phyloP scores from a whole-genome alignment of 2,329 filamentous ascomycete species.

The Neofusicoccum parvum region DNA sequence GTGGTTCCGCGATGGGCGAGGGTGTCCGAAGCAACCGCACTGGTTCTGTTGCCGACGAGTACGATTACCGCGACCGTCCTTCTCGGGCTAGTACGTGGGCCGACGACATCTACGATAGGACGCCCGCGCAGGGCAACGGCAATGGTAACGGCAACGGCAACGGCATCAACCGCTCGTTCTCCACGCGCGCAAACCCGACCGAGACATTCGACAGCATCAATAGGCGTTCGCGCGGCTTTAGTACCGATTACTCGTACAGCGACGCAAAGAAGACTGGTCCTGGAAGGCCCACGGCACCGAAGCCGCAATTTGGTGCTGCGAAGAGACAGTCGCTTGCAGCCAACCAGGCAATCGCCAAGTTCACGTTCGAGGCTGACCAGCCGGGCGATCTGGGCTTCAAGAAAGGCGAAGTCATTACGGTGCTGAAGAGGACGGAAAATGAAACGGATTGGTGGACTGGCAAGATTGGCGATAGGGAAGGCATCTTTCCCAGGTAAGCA shows the following conservation, averaged over 20 bases:
- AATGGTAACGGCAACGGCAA: conserved; percentile 25
- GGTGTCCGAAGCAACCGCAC: conserved; percentile 58
- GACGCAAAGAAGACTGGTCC: conserved; percentile 59
- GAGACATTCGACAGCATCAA: conserved; percentile 55
- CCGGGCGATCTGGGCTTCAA: conserved; percentile 92
- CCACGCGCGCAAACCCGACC: conserved; percentile 50
- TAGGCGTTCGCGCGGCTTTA: conserved; percentile 39
- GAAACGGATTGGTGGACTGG: conserved; percentile 98
- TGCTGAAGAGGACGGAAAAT: conserved; percentile 91
- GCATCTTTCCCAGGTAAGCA: conserved; percentile 83
- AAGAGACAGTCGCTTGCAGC: conserved; percentile 49
- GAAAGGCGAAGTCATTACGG: conserved; percentile 95
- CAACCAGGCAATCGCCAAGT: conserved; percentile 88
- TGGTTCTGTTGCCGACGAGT: conserved; percentile 45
- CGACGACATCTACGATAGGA: conserved; percentile 72
- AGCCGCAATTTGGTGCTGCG: conserved; percentile 72
- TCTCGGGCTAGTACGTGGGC: conserved; percentile 71
- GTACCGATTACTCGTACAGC: conserved; percentile 56
- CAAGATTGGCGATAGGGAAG: conserved; percentile 78
- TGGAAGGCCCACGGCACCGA: conserved; percentile 80
- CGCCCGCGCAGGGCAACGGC: conserved; percentile 34
- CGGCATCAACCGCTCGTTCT: conserved; percentile 52
- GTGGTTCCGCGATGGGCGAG: conserved; percentile 71
- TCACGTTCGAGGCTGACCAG: conserved; percentile 92
- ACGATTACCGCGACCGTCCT: conserved; percentile 59